Percentiles rank a stretch among this genome's conserved stretches.
phyloP scores from a whole-genome alignment of 1,139 yeast species.

The Schwanniomyces etchellsii region DNA sequence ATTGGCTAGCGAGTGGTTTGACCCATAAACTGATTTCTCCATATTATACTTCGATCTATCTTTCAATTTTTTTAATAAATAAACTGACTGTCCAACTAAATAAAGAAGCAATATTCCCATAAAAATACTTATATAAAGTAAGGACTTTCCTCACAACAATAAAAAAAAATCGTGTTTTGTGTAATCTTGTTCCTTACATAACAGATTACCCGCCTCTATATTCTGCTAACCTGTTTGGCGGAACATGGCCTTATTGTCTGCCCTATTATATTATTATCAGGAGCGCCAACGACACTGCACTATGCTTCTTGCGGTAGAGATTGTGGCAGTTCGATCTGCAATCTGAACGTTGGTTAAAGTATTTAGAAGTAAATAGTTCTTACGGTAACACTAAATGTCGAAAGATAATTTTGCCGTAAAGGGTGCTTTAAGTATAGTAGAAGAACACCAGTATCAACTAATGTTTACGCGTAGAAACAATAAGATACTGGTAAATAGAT shows the following conservation, averaged over 20 bases:
- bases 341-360: too few relatives aligned
- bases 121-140: slow-evolving; percentile 8
- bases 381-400: too few relatives aligned
- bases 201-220: slow-evolving; percentile 1
- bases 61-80: slow-evolving; percentile 20
- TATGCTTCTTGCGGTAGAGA: too few relatives aligned
- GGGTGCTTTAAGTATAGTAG: too few relatives aligned
- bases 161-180: slow-evolving; percentile 5
- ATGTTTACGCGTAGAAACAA: too few relatives aligned
- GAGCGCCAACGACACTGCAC: too few relatives aligned
- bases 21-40: slow-evolving; percentile 28
- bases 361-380: not conserved
- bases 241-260: not conserved
- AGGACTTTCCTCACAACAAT: too few relatives aligned
- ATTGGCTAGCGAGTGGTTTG: slow-evolving; percentile 47
- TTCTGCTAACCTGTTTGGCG: slow-evolving; percentile 5
- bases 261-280: too few relatives aligned
- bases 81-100: slow-evolving; percentile 31
- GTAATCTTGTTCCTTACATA: slow-evolving; percentile 1
- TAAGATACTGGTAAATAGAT: too few relatives aligned
- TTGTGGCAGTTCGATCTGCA: too few relatives aligned
- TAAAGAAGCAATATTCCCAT: slow-evolving; percentile 43
- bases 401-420: too few relatives aligned
- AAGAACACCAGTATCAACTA: too few relatives aligned
- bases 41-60: slow-evolving; percentile 16